Conservation (phyloP, 1,284 basidiomycete genomes). For the Irpex rosettiformis region DNA sequence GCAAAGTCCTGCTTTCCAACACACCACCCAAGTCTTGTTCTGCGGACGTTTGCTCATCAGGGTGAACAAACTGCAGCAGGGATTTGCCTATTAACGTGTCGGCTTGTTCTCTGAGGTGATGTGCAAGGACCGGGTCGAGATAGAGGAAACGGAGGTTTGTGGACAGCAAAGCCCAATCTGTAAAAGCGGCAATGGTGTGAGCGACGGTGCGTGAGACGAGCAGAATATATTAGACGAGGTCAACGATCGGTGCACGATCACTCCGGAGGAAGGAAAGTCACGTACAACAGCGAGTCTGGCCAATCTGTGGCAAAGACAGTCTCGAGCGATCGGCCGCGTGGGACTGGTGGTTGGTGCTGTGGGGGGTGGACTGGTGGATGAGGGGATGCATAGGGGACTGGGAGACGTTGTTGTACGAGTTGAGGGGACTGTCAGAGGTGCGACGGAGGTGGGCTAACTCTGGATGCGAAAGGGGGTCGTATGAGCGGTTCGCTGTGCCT, state of each 20-base stretch:
- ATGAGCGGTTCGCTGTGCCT: conserved; percentile 35
- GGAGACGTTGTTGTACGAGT: conserved; percentile 31
- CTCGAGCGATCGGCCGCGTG: conserved; percentile 25
- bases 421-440: conserved; percentile 29
- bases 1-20: conserved; percentile 75
- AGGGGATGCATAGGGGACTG: conserved; percentile 17
- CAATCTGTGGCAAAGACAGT: conserved; percentile 48
- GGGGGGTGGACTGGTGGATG: conserved; percentile 9
- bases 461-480: conserved; percentile 32
- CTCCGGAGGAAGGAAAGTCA: conserved; percentile 26
- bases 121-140: conserved; percentile 81
- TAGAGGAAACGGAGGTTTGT: conserved; percentile 81
- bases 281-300: conserved; percentile 74
- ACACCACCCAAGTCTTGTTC: conserved; percentile 76
- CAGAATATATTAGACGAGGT: conserved; percentile 19
- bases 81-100: conserved; percentile 68
- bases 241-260: conserved; percentile 35
- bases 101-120: conserved; percentile 75
- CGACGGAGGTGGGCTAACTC: conserved; percentile 25
- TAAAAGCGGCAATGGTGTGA: conserved; percentile 16
- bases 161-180: conserved; percentile 73
- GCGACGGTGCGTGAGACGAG: conserved; percentile 18
- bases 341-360: conserved; percentile 12
- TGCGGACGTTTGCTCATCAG: conserved; percentile 81
- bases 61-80: conserved; percentile 86